A percentile compares a stretch with the other conserved stretches of the same genome.
phyloP scores from a whole-genome alignment of 2,329 filamentous ascomycete genomes.

The Epichloe bromicola region DNA sequence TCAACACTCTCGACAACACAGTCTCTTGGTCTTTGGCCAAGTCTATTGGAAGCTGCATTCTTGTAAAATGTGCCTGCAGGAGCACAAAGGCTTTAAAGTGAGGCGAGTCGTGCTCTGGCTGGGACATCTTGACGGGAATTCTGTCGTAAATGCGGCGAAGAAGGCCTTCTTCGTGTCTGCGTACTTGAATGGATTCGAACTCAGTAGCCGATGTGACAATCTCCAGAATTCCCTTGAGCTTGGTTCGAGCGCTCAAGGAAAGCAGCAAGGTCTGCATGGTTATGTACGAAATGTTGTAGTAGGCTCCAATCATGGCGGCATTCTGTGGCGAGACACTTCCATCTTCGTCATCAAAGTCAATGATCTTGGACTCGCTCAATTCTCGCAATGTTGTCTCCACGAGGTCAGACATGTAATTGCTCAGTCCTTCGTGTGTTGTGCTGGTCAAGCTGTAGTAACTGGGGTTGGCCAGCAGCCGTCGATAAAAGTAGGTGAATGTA shows the following conservation, averaged over 20 bases:
- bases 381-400: constrained; percentile 90
- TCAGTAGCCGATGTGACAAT: constrained; percentile 95
- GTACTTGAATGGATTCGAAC: constrained; percentile 89
- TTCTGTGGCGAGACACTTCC: constrained; percentile 83
- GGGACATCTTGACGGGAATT: constrained; percentile 86
- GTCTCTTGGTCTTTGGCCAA: constrained; percentile 90
- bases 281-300: constrained; percentile 98
- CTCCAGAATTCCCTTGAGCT: constrained; percentile 92
- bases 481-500: constrained; percentile 97
- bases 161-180: constrained; percentile 79
- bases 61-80: constrained; percentile 90
- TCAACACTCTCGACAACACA: constrained; percentile 72
- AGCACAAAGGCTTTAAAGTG: constrained; percentile 98
- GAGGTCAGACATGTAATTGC: constrained; percentile 83
- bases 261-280: constrained; percentile 98
- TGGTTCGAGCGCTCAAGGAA: constrained; percentile 76
- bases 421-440: constrained; percentile 85
- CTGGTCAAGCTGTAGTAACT: constrained; percentile 89
- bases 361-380: constrained; percentile 82
- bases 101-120: constrained; percentile 77
- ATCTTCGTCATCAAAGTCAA: constrained; percentile 90
- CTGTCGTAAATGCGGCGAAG: constrained; percentile 89
- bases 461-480: constrained; percentile 84
- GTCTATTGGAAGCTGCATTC: constrained; percentile 93
- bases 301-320: constrained; percentile 93